Base-by-base conservation (phyloP, 2,329 filamentous ascomycete genomes). In the Teratosphaeria gauchensis region DNA sequence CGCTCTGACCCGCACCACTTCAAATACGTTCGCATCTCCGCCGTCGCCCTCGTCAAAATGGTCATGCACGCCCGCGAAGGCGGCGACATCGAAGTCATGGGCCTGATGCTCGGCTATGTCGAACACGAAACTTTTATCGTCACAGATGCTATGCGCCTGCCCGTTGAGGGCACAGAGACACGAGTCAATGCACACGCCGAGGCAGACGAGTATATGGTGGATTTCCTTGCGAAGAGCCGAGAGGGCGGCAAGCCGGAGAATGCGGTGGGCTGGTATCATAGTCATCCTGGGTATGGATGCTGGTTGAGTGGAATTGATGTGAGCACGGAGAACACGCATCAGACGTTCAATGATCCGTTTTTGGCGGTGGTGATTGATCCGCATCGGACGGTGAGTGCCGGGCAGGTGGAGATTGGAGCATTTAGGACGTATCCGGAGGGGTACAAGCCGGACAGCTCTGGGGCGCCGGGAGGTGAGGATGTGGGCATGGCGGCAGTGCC, bases 251-350 rank as follows among this genome's bases (percentile, higher is more conserved):
- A 92, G 58, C 79, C 87, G 72, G 94, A 99, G 75, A 97, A 99
- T 72, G 89, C 90, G 0, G 88, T 99, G 16, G 94, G 94, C 19
- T 99, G 94, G 94, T 99, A 99, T 74, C 94, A 99, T 76, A 92
- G 87, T 66, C 94, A 99, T 72, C 94, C 94, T 0, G 94, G 94
- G 30, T 99, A 99, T 73, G 94, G 94, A 52, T 99, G 94, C 80
- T 99, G 94, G 94, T 82, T 99, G 30, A 92, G 87, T 42, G 94
- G 94, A 59, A 97, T 99, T 74, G 94, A 99, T 72, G 94, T 99
- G 56, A 82, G 82, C 57, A 99, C 94, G 2, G 88, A 99, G 74
- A 81, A 83, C 65, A 85, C 87, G 69, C 91, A 96, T 75, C 94
- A 99, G 76, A 78, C 81, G 64, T 92, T 86, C 74, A 84, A 86